Percentiles rank a stretch among this genome's conserved stretches.
These are phyloP conservation scores for Saccharomycopsis phalli DNA, from an alignment of 1,139 yeast species.

Conservation along the genomic window DNA sequence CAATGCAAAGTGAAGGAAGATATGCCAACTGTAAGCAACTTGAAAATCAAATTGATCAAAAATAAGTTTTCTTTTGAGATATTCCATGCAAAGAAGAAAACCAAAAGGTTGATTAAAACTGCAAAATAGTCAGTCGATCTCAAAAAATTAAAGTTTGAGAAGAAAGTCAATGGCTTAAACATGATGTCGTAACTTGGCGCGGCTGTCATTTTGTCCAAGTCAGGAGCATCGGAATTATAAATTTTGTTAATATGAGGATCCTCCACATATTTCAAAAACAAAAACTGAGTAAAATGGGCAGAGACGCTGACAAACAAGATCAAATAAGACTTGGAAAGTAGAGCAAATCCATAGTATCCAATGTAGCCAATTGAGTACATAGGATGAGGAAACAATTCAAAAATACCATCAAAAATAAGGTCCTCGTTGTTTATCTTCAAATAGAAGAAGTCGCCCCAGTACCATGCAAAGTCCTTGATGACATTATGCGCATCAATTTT, in stretches of 20 bases:
- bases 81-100: conserved; percentile 29
- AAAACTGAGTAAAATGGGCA: conserved; percentile 76
- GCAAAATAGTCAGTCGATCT: conserved; percentile 61
- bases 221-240: conserved; percentile 29
- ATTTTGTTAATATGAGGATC: conserved; percentile 85
- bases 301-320: conserved; percentile 62
- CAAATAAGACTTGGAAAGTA: conserved; percentile 68
- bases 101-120: conserved; percentile 37
- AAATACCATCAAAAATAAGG: conserved; percentile 81
- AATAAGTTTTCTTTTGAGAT: conserved; percentile 33
- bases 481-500: conserved; percentile 84
- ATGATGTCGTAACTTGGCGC: conserved; percentile 31
- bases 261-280: conserved; percentile 68
- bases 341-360: conserved; percentile 80
- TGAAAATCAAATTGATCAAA: conserved; percentile 39
- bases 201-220: neutral
- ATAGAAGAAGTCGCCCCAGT: conserved; percentile 92
- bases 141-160: conserved; percentile 52
- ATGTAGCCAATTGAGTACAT: conserved; percentile 89
- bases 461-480: conserved; percentile 90
- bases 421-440: conserved; percentile 67
- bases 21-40: conserved; percentile 44
- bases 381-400: conserved; percentile 89
- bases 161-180: conserved; percentile 53
- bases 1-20: conserved; percentile 46